These are phyloP conservation scores for Cadophora sp. DNA, from an alignment of 2,329 filamentous ascomycete genomes.

Conservation along the genomic window DNA sequence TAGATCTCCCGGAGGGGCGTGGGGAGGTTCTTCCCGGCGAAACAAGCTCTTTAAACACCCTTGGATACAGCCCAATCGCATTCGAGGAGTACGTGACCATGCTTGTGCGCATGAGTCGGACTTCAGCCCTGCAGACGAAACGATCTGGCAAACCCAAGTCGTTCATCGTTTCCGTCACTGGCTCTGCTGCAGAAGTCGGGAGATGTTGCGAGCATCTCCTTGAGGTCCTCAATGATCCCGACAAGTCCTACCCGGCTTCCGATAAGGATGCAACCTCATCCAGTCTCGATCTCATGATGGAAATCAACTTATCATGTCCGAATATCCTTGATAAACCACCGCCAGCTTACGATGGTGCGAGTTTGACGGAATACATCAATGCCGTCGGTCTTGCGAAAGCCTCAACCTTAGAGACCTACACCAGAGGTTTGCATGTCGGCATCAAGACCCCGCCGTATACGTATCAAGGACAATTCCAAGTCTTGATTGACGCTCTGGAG, in stretches of 20 bases:
- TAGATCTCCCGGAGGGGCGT: slow-evolving; percentile 26
- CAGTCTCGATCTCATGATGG: slow-evolving; percentile 59
- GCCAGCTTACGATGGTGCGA: slow-evolving; percentile 67
- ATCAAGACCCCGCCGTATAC: slow-evolving; percentile 83
- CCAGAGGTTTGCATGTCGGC: slow-evolving; percentile 53
- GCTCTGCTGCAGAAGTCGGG: slow-evolving; percentile 62
- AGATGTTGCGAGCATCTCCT: slow-evolving; percentile 55
- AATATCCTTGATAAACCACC: slow-evolving; percentile 75
- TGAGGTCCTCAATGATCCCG: slow-evolving; percentile 46
- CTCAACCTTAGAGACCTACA: background rate
- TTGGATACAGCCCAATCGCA: slow-evolving; percentile 74
- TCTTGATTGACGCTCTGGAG: slow-evolving; percentile 60
- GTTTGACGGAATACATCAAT: slow-evolving; percentile 62
- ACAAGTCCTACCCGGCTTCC: slow-evolving; percentile 36
- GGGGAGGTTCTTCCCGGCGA: slow-evolving; percentile 34
- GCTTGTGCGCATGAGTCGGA: slow-evolving; percentile 54
- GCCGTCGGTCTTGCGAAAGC: slow-evolving; percentile 30
- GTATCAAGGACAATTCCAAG: slow-evolving; percentile 67
- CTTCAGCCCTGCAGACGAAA: slow-evolving; percentile 17
- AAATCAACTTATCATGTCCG: slow-evolving; percentile 80
- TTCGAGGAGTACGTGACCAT: slow-evolving; percentile 65
- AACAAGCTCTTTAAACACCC: slow-evolving; percentile 67
- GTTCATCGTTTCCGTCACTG: slow-evolving; percentile 76
- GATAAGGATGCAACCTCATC: slow-evolving; percentile 28
- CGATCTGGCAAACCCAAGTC: slow-evolving; percentile 53